Percentiles rank a stretch among this genome's conserved stretches.
These are phyloP conservation scores for Amborella trichopoda DNA, from an alignment of 164 flowering plant species.

Conservation along the genomic window DNA sequence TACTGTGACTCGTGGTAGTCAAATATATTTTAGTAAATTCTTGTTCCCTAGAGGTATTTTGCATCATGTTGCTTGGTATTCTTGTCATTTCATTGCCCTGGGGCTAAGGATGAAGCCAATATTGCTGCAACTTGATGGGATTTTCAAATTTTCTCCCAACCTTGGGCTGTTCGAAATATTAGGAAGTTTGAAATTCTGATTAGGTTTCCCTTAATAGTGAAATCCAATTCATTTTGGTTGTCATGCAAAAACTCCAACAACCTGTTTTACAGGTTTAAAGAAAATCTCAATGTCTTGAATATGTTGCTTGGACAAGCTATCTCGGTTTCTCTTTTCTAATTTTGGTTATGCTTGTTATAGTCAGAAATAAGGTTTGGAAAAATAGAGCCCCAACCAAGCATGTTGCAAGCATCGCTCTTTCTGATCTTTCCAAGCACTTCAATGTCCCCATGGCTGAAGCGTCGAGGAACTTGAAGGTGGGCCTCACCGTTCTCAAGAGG, in stretches of 20 bases:
- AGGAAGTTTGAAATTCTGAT: too few relatives aligned
- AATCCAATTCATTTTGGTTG: not conserved
- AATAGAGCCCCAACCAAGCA: slow-evolving; percentile 31
- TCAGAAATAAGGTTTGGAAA: slow-evolving; percentile 15
- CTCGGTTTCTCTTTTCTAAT: too few relatives aligned
- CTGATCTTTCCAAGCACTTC: slow-evolving; percentile 47
- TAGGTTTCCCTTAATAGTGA: too few relatives aligned
- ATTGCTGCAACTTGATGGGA: too few relatives aligned
- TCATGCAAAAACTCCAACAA: not conserved
- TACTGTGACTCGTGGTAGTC: too few relatives aligned
- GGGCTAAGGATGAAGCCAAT: too few relatives aligned
- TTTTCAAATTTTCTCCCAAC: too few relatives aligned
- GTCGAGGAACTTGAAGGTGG: slow-evolving; percentile 40
- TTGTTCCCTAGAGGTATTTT: too few relatives aligned
- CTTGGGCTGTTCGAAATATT: too few relatives aligned
- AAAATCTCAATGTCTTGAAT: not conserved
- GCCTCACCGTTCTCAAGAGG: slow-evolving; percentile 50
- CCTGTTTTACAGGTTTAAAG: not conserved
- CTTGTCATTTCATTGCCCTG: too few relatives aligned
- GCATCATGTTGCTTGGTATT: too few relatives aligned
- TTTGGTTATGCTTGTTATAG: slow-evolving; percentile 6
- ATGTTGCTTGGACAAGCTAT: not conserved
- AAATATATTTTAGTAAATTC: too few relatives aligned
- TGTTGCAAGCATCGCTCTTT: slow-evolving; percentile 30
- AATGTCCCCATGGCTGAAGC: slow-evolving; percentile 54